Percentiles rank a stretch among this genome's conserved stretches.
These are phyloP conservation scores for Nakataea oryzae DNA, from an alignment of 2,329 filamentous ascomycete genomes.

Conservation along the genomic window DNA sequence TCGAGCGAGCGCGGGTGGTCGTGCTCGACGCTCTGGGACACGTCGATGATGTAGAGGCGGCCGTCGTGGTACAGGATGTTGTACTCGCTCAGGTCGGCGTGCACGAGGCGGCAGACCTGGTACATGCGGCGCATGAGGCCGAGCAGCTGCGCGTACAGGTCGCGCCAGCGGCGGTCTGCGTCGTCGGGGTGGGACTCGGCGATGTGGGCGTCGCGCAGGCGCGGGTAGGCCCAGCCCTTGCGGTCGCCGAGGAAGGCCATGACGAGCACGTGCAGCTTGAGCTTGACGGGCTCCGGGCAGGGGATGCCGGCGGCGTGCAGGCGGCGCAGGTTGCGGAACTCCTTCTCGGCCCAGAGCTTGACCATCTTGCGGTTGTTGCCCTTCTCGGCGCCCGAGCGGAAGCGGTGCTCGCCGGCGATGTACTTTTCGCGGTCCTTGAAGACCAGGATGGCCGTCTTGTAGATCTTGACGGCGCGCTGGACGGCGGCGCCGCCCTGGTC, in stretches of 20 bases:
- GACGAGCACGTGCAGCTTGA: constrained; percentile 88
- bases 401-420: constrained; percentile 87
- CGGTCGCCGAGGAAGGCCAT: constrained; percentile 89
- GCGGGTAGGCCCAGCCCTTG: constrained; percentile 79
- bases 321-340: constrained; percentile 85
- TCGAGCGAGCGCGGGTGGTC: constrained; percentile 88
- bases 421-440: constrained; percentile 98
- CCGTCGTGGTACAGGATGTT: constrained; percentile 84
- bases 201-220: constrained; percentile 78
- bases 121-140: constrained; percentile 89
- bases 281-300: constrained; percentile 77
- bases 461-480: constrained; percentile 92
- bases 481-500: constrained; percentile 41
- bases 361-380: constrained; percentile 95
- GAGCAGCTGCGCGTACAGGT: constrained; percentile 73
- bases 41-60: constrained; percentile 87
- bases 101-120: constrained; percentile 82
- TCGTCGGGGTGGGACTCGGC: constrained; percentile 41
- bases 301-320: constrained; percentile 78
- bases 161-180: constrained; percentile 61
- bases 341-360: constrained; percentile 97
- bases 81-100: constrained; percentile 96
- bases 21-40: constrained; percentile 94
- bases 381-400: constrained; percentile 86
- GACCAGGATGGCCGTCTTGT: constrained; percentile 94